phyloP scores from a whole-genome alignment of 1,139 yeast species.

The Arxiozyma slooffiae region DNA sequence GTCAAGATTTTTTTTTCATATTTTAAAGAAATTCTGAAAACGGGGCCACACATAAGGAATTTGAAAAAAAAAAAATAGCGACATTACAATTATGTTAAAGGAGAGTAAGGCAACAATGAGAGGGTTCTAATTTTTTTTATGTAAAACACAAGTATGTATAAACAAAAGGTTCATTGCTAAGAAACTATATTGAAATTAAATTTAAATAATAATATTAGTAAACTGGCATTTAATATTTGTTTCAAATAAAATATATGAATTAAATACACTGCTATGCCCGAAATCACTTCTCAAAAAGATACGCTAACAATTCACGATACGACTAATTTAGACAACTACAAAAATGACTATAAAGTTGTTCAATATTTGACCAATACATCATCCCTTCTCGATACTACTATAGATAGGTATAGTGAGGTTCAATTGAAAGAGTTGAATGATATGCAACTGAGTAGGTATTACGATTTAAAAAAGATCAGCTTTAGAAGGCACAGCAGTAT shows the following conservation, averaged over 20 bases:
- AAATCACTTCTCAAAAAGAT: neutral
- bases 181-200: neutral
- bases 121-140: too few species aligned
- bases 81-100: neutral
- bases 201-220: neutral
- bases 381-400: conserved; percentile 8
- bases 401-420: conserved; percentile 8
- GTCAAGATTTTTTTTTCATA: neutral
- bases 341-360: conserved; percentile 1
- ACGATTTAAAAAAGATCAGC: conserved; percentile 11
- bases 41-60: neutral
- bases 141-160: too few species aligned
- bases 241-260: neutral
- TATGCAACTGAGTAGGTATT: conserved; percentile 15
- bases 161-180: too few species aligned
- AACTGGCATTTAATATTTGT: neutral
- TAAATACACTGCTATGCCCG: neutral
- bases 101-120: neutral
- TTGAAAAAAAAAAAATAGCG: neutral
- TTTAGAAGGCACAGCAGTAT: conserved; percentile 17
- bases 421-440: conserved; percentile 15
- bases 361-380: conserved; percentile 9
- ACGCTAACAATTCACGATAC: neutral
- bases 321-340: neutral
- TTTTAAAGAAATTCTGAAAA: too few species aligned